Base-by-base conservation (phyloP, 2,329 filamentous ascomycete genomes). In the Arthroderma uncinatum region DNA sequence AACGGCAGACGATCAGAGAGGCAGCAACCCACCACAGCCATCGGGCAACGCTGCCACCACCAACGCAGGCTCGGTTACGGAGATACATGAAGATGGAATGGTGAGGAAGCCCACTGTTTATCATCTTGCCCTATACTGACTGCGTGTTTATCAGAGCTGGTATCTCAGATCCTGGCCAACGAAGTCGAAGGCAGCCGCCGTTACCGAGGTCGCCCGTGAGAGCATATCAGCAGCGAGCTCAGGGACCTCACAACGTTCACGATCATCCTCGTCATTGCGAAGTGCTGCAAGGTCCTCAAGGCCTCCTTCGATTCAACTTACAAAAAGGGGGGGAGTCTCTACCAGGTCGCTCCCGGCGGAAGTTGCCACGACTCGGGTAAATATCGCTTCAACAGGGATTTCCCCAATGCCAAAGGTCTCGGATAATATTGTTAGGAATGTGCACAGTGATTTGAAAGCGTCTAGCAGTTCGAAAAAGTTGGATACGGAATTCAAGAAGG, bases 131-230 rank as follows among this genome's bases (percentile, higher is more conserved):
- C 28, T 33, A 10, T 12, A 4, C 50, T 37, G 21, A 56, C 63
- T 59, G n/a, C 58, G 62, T 63, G 6, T 36, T 9, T 36, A 8
- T 53, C 59, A 73, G 69, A 70, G 66, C 55, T 76, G 74, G 74
- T 75, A 76, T 62, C 57, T 69, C 28, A 72, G 69, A 55, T 71
- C 72, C 25, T 78, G 76, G 76, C 73, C 74, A 37, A 69, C 70
- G 63, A 66, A 66, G 48, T 68, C 69, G 36, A 78, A 78, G 64
- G 73, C 76, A 52, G 69, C 72, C 37, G 72, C 76, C 53, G 68
- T 77, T 63, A 76, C 75, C 58, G 73, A 78, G 68, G 71, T 77
- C 66, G 74, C 74, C 60, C 71, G 71, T 64, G 76, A 78, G 66
- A 77, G 73, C 64, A 76, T 76, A 53, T 74, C 73, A 39, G 74